A percentile compares a stretch with the other conserved stretches of the same genome.
Evolutionary conservation across 805 yeast species (phyloP).

Genomic region (Ascoidea rubescens): DNA sequence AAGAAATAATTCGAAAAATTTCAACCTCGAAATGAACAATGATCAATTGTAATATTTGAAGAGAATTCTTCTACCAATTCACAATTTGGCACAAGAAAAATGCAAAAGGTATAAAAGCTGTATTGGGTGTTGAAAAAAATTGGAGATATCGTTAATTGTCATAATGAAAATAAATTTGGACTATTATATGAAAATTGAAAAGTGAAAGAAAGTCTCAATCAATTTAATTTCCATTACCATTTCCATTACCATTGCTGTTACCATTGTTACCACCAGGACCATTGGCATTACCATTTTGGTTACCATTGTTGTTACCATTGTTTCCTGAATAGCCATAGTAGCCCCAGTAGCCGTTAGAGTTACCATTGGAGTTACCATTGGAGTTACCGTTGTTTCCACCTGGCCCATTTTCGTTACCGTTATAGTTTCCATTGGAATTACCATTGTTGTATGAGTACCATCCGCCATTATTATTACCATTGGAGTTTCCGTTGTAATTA

Average conservation of each 20-base stretch:
- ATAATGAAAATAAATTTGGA: not conserved
- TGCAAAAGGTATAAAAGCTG: too few relatives aligned
- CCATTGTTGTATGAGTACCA: not conserved
- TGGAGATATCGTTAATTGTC: not conserved
- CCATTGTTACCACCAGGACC: not conserved
- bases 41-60: too few relatives aligned
- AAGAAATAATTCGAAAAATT: too few relatives aligned
- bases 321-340: not conserved
- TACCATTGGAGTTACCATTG: not conserved
- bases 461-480: not conserved
- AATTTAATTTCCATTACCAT: not conserved
- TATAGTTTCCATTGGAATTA: not conserved
- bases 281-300: too few relatives aligned
- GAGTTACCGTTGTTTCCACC: constrained; percentile 1
- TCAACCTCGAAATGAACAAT: too few relatives aligned
- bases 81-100: too few relatives aligned
- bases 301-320: too few relatives aligned
- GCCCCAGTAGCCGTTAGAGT: not conserved
- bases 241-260: not conserved
- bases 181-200: too few relatives aligned
- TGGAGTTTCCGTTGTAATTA: not conserved
- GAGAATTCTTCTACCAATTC: not conserved
- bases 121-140: too few relatives aligned
- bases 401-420: not conserved
- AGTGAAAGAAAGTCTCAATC: too few relatives aligned